Evolutionary conservation across 2,329 filamentous ascomycete species (phyloP).

Genomic region (Cladosporium cucumerinum): DNA sequence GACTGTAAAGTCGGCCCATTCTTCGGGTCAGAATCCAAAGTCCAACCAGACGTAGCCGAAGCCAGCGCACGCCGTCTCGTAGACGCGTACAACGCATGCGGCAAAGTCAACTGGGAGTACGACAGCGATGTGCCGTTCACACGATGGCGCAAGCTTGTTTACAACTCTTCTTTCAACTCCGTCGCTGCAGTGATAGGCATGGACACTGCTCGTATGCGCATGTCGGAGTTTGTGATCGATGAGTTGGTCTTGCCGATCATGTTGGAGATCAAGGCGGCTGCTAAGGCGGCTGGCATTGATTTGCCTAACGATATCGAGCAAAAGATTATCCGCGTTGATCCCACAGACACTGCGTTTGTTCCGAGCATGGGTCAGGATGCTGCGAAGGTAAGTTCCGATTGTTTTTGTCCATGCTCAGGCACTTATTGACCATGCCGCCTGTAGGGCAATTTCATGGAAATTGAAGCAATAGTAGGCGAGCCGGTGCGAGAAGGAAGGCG

Average conservation of each 20-base stretch:
- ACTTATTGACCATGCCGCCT: no score
- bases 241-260: slow-evolving; percentile 53
- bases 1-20: slow-evolving; percentile 52
- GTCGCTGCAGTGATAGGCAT: slow-evolving; percentile 51
- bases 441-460: slow-evolving; percentile 55
- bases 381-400: slow-evolving; percentile 46
- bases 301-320: slow-evolving; percentile 46
- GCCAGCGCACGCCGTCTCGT: slow-evolving; percentile 41
- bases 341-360: slow-evolving; percentile 41
- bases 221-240: slow-evolving; percentile 44
- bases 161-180: slow-evolving; percentile 52
- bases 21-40: slow-evolving; percentile 33
- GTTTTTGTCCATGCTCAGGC: no score
- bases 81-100: slow-evolving; percentile 46
- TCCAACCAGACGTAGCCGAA: slow-evolving; percentile 31
- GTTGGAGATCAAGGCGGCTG: slow-evolving; percentile 50
- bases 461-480: slow-evolving; percentile 56
- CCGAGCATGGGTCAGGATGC: slow-evolving; percentile 57
- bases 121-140: slow-evolving; percentile 43
- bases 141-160: slow-evolving; percentile 53
- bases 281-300: slow-evolving; percentile 42
- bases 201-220: slow-evolving; percentile 51
- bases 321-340: slow-evolving; percentile 48
- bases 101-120: slow-evolving; percentile 44
- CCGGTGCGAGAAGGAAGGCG: slow-evolving; percentile 51